A percentile compares a stretch with the other conserved stretches of the same genome.
Conservation (phyloP, 805 yeast species). For the Metschnikowia aberdeeniae region DNA sequence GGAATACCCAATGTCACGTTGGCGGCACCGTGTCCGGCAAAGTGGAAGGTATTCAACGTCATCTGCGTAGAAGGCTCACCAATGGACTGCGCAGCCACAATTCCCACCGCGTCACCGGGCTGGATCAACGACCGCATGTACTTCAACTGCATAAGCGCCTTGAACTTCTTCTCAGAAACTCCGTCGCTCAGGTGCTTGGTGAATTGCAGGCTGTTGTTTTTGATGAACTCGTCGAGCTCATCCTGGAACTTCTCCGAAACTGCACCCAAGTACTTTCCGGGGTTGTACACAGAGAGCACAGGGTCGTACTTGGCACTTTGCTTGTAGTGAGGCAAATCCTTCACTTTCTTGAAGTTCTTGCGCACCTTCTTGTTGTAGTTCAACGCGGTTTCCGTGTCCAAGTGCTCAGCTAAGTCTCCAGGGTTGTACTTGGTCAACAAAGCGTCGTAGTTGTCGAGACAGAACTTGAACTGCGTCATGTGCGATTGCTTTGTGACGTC, state of each 20-base stretch:
- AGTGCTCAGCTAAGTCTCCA: constrained; percentile 59
- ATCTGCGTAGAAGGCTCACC: constrained; percentile 99
- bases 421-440: constrained; percentile 85
- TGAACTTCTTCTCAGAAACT: constrained; percentile 75
- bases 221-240: constrained; percentile 68
- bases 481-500: constrained; percentile 95
- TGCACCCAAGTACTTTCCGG: constrained; percentile 86
- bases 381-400: constrained; percentile 82
- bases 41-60: constrained; percentile 96
- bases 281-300: constrained; percentile 77
- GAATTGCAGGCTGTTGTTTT: constrained; percentile 51
- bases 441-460: constrained; percentile 85
- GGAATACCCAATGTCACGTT: constrained; percentile 99
- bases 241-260: constrained; percentile 87
- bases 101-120: constrained; percentile 98
- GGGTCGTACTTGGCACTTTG: constrained; percentile 78
- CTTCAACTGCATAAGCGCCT: constrained; percentile 95
- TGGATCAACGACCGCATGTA: constrained; percentile 92
- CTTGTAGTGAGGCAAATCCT: constrained; percentile 56
- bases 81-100: constrained; percentile 94
- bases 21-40: constrained; percentile 99
- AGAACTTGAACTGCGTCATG: constrained; percentile 89
- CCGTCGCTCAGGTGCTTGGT: constrained; percentile 48
- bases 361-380: constrained; percentile 76
- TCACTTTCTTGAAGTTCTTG: constrained; percentile 66